These are phyloP conservation scores for Tolypocladium guangdongense DNA, from an alignment of 2,329 filamentous ascomycete genomes.

Conservation along the genomic window DNA sequence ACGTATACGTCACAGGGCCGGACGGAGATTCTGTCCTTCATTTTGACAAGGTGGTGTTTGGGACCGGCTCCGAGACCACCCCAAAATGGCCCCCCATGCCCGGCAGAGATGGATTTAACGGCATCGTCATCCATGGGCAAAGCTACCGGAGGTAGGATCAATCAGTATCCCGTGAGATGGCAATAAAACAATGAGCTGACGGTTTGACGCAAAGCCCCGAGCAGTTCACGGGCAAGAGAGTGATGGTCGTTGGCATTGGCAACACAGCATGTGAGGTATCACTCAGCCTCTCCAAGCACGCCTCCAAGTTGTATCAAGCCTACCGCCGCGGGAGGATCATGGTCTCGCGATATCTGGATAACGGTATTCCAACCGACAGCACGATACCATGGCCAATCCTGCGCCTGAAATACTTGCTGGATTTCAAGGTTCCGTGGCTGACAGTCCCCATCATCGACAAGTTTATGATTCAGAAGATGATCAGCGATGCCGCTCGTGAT, in stretches of 20 bases:
- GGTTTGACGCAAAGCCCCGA: slow-evolving; percentile 7
- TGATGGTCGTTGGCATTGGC: slow-evolving; percentile 34
- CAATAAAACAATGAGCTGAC: not conserved
- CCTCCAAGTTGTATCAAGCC: slow-evolving; percentile 10
- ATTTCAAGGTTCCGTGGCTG: slow-evolving; percentile 1
- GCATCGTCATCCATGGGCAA: slow-evolving; percentile 9
- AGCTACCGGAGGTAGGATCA: not conserved
- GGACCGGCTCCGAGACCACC: slow-evolving; percentile 21
- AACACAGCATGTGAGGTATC: slow-evolving; percentile 23
- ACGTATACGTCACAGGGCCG: not conserved
- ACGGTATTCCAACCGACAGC: slow-evolving; percentile 2
- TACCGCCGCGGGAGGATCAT: slow-evolving; percentile 14
- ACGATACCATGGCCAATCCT: slow-evolving; percentile 1
- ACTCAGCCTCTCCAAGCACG: slow-evolving; percentile 19
- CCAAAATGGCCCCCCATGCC: slow-evolving; percentile 25
- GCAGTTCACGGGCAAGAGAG: slow-evolving; percentile 19
- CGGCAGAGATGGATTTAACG: slow-evolving; percentile 20
- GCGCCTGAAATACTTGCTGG: slow-evolving; percentile 3
- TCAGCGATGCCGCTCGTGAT: slow-evolving; percentile 1
- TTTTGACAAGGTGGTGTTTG: slow-evolving; percentile 29
- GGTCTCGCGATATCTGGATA: slow-evolving; percentile 6
- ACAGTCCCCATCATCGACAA: not conserved
- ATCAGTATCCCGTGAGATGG: not conserved
- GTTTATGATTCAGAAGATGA: slow-evolving; percentile 2
- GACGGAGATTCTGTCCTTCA: slow-evolving; percentile 4